A percentile compares a stretch with the other conserved stretches of the same genome.
These are phyloP conservation scores for Penicillium bovifimosum DNA, from an alignment of 495 filamentous ascomycete genomes.

Conservation along the genomic window DNA sequence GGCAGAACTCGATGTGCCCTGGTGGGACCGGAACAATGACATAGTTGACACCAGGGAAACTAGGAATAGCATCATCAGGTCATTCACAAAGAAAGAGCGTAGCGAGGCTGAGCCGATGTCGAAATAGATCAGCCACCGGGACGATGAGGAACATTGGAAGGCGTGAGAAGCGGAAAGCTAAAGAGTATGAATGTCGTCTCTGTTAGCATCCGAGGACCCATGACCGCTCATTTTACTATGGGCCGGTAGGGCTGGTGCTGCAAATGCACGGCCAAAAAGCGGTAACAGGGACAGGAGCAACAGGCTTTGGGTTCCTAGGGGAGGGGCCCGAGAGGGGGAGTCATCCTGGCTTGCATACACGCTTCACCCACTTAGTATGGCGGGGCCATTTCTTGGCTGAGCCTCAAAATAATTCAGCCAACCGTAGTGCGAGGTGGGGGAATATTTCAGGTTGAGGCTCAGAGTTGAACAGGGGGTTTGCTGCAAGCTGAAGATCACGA, in stretches of 20 bases:
- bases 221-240: constrained; percentile 6
- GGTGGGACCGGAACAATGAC: neutral
- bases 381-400: neutral
- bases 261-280: constrained; percentile 2
- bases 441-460: constrained; percentile 9
- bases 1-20: neutral
- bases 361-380: neutral
- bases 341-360: neutral
- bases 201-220: neutral
- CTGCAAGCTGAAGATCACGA: constrained; percentile 8
- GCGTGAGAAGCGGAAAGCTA: neutral
- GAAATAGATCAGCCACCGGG: neutral
- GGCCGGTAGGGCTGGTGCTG: constrained; percentile 5
- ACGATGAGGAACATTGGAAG: neutral
- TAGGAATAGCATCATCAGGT: neutral
- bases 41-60: neutral
- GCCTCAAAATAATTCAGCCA: constrained; percentile 3
- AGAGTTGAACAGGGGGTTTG: neutral
- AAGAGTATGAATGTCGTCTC: neutral
- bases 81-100: no score
- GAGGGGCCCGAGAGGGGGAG: neutral
- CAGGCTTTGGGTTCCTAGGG: neutral
- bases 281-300: constrained; percentile 1
- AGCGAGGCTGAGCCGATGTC: neutral
- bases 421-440: neutral